Base-by-base conservation (phyloP, 768 basidiomycete species). In the Kwoniella sp. region DNA sequence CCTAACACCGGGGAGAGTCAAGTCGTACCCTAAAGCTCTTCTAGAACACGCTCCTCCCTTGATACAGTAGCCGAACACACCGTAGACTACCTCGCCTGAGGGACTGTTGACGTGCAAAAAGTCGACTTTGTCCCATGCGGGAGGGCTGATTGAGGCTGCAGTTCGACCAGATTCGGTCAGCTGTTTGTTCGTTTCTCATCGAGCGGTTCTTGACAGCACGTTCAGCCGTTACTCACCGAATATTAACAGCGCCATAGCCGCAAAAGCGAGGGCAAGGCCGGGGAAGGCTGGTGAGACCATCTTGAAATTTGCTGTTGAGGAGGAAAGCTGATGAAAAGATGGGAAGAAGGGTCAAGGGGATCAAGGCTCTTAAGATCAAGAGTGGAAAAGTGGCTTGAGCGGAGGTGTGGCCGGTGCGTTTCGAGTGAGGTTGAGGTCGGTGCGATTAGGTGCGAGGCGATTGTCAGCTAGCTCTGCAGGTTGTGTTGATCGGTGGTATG, bases 181-280 rank as follows among this genome's bases (percentile, higher is more conserved):
- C 23, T 28, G 5, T 25, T 13, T 34, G 13, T 37, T 37, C 34
- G 34, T 7, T 7, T 37, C 7, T 37, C 34, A 37, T 11, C 9
- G 41, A 17, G 41, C 41, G 20, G 41, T 9, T 8, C 41, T 45
- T 45, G 8, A 45, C 11, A 45, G 20, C 34, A n/a, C n/a, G n/a
- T n/a, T n/a, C n/a, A 45, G 41, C 34, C 34, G 20, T 41, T 20
- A 51, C 58, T 5, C 30, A 59, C 58, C 58, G 90, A 86, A 69
- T 89, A 81, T 20, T 23, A 70, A 51, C 47, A 91, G 86, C 26
- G 87, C 85, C 77, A 86, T 86, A 0, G 89, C 91, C 12, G 86
- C 84, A 73, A 90, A 88, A 79, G 86, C 86, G 70, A 90, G 85
- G 72, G 91, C 84, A 62, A 91, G 81, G 30, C 89, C 90, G 68